Evolutionary conservation across 176 grass and related monocot genomes (phyloP), one percentile per base, ranked within the genome.

Genomic region (Oryza australiensis): DNA sequence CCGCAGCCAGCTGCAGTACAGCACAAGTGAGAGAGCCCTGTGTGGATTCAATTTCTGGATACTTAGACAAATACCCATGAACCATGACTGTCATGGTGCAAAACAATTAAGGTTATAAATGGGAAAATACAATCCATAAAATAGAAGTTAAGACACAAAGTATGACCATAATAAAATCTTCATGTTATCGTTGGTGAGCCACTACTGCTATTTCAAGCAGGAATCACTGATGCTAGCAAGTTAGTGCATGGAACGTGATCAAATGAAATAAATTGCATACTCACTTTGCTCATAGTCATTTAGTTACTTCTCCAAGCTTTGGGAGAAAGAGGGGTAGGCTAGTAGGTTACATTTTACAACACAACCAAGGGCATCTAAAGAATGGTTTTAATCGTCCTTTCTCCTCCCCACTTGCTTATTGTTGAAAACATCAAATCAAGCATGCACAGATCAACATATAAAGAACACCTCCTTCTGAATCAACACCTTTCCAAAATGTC

Each of bases 21-120:
- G 7, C 35, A 37, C 35, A 37, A 37, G 35, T 7, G 35, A 37
- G 35, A 37, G 35, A 37, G 7, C 35, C 5, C 43, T 26, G 15
- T 45, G 26, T 74, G 57, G 66, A 71, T 84, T 77, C 73, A 80
- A 38, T 71, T 82, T 29, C 74, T 85, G 60, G 30, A 33, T 28
- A 63, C n/a, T 65, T 73, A 57, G 26, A 23, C 28, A 64, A 14
- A 67, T 62, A 70, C 34, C 16, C 15, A 79, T 2, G 24, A 32
- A 15, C 12, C 12, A 79, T 2, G 33, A 29, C 5, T 62, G 78
- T 0, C 69, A 68, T 33, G 74, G n/a, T 45, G 10, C 29, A 85
- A 22, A 80, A 63, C 16, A 49, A 51, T 40, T 27, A 72, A 43
- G 12, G 20, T 81, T 45, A 30, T 5, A 26, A 55, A 7, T 49